Base-by-base conservation (phyloP, 225 moss, liverwort and hornwort species). In the Physcomitrellopsis africana region DNA sequence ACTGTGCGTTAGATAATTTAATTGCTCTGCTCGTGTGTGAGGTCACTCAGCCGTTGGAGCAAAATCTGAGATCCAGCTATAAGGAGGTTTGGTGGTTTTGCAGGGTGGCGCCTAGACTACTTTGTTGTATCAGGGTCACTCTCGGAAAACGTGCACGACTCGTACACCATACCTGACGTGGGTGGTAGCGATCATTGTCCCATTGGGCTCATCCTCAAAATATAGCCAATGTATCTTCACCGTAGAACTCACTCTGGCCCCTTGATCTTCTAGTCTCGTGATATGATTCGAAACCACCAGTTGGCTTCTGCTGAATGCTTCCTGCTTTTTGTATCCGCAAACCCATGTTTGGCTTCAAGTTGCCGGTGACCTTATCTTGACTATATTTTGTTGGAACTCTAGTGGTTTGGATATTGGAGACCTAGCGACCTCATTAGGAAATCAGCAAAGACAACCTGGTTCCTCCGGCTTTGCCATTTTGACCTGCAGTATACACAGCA, bases 51-150 rank as follows among this genome's bases (percentile, higher is more conserved):
- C 23, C 44, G 11, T 8, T 57, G 71, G 3, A 18, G 53, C 19
- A 20, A 45, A 10, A 47, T 58, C 16, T 51, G 43, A 10, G 47
- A 46, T 56, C 3, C 24, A 60, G 24, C 69, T 23, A n/a, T n/a
- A 18, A 70, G 37, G 17, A 10, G 61, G 42, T 74, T 67, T 62
- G 37, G 55, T 61, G 66, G 47, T 72, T 78, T 78, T 79, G 79
- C 85, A 97, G 97, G 97, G 44, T 99, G 97, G 97, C 92, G 97
- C 43, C 75, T 99, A 43, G 97, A 99, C 75, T 99, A 95, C 63
- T 99, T 99, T 72, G 84, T 99, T 13, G 90, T 88, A 3, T 99
- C 97, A 10, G 92, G 95, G 51, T 55, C 83, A n/a, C 74, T 99
- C 20, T 54, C 75, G 2, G 67, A 90, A 58, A 73, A 75, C 65